Evolutionary conservation across 441 rosid genomes (phyloP), one percentile per base, ranked within the genome.

Genomic region (Theobroma grandiflorum): DNA sequence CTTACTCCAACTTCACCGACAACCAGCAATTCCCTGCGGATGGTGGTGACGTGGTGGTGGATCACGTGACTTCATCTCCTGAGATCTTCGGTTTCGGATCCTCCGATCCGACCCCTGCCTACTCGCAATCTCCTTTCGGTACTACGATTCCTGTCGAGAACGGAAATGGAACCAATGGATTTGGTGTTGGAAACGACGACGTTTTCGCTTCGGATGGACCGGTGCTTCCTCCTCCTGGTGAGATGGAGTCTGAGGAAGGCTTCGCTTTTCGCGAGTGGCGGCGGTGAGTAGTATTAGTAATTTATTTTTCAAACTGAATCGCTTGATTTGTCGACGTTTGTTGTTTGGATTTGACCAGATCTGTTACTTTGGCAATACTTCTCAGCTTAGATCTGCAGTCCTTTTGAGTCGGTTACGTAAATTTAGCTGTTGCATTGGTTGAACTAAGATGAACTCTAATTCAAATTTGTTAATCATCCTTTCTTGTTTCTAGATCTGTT

Each of bases 231-330:
- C 93, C 94, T 33, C 94, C 93, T 15, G 45, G 72, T 62, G 95
- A 93, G 80, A 87, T 91, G 93, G 87, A 62, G 79, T 80, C 90
- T 6, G 97, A 91, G 80, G 92, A 90, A 84, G 95, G 95, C n/a
- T 82, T 65, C 57, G 92, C 90, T 57, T 89, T 93, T 64, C 93
- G 93, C 42, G 95, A 93, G 82, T 93, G 97, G 97, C 90, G 97
- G 49, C 92, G 94, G 95, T 93, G 62, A 89, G 92, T 77, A 57
- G 20, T 40, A 33, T n/a, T 57, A 58, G 5, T n/a, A 6, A 10
- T 38, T 55, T 4, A 6, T 73, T 20, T 38, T 18, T 71, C 50
- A 20, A n/a, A 35, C 40, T 77, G 22, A 72, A 74, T 42, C 22
- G 49, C 72, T 77, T 55, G 37, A 50, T 78, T 55, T 79, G 74